Evolutionary conservation across 164 flowering plant genomes (phyloP), one percentile per base, ranked within the genome.

Genomic region (Umbellularia californica): DNA sequence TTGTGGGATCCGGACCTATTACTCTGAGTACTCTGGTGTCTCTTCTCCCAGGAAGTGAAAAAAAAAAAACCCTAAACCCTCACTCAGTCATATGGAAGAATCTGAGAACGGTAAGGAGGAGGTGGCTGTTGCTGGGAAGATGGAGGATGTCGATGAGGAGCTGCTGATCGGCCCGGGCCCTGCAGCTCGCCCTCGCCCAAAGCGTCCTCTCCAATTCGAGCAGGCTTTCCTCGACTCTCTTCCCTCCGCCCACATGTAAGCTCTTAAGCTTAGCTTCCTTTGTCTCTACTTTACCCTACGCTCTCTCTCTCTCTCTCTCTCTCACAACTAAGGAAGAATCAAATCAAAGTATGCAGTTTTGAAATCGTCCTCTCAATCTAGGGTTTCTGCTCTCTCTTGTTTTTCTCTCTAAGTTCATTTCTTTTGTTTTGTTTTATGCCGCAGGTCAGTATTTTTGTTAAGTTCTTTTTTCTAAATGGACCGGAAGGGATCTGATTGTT

Each of bases 201-300:
- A 95, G 79, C 98, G 98, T 13, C 98, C 99, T 24, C 90, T 95
- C 77, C 92, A 95, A 79, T 95, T 95, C 86, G 99, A 95, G 83
- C 91, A 93, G 41, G 90, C 98, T 10, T 95, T 87, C 78, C 97
- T 95, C 72, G 94, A 93, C 75, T 69, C 93, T 1, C 93, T 95
- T 35, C 98, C 99, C 20, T 93, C 93, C 23, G 99, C 99, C 50
- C 87, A 92, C 81, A 92, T 95, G 99, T 95, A 79, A 23, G 79
- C 73, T 1, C 50, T 5, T 72, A 67, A 14, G 23, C 22, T 58
- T 22, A 20, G 7, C 12, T 13, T 7, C 25, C 68, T 64, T 25
- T 64, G 5, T 63, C 15, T 22, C 17, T 5, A 14, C 20, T 58
- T 20, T 27, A 0, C 24, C 19, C 27, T 4, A 14, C 41, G 17